A percentile compares a stretch with the other conserved stretches of the same genome.
Evolutionary conservation across 23 red algal species (phyloP).

Genomic region (Cyanidioschyzon merolae): DNA sequence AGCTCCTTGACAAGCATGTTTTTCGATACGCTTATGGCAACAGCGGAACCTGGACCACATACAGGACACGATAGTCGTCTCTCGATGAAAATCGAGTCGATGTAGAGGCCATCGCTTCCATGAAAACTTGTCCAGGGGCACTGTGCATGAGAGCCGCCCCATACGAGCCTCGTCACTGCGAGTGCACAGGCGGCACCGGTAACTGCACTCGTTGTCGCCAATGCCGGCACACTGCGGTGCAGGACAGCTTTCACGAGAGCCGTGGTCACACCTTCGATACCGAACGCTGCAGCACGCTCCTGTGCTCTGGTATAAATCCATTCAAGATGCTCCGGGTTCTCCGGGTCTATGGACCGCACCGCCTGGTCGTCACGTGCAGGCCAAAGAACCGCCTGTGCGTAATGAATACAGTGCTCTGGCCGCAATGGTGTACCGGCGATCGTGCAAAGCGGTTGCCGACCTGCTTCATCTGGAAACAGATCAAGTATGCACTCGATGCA

Average conservation of each 20-base stretch:
- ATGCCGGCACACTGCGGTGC: slow-evolving; percentile 84
- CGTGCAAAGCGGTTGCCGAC: slow-evolving; percentile 68
- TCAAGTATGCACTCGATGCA: slow-evolving; percentile 89
- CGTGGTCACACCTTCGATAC: slow-evolving; percentile 67
- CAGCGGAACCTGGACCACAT: slow-evolving; percentile 50
- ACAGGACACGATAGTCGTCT: slow-evolving; percentile 60
- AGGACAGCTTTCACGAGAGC: slow-evolving; percentile 69
- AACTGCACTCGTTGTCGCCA: slow-evolving; percentile 91
- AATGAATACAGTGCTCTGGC: slow-evolving; percentile 94
- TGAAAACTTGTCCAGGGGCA: slow-evolving; percentile 85
- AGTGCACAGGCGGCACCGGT: slow-evolving; percentile 76
- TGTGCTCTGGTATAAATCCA: slow-evolving; percentile 60
- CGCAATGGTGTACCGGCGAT: slow-evolving; percentile 77
- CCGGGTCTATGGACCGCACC: slow-evolving; percentile 42
- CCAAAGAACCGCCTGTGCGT: slow-evolving; percentile 69
- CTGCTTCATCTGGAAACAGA: slow-evolving; percentile 43
- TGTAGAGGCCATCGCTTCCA: slow-evolving; percentile 66
- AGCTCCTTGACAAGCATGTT: slow-evolving; percentile 51
- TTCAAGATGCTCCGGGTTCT: slow-evolving; percentile 67
- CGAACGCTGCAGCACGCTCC: slow-evolving; percentile 63
- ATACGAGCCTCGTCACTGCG: slow-evolving; percentile 70
- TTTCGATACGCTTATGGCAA: slow-evolving; percentile 24
- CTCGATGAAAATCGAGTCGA: slow-evolving; percentile 59
- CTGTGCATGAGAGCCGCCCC: slow-evolving; percentile 37
- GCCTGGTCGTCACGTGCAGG: slow-evolving; percentile 36